Evolutionary conservation across 305 asterid species (phyloP), one percentile per base, ranked within the genome.

Genomic region (Withania somnifera): DNA sequence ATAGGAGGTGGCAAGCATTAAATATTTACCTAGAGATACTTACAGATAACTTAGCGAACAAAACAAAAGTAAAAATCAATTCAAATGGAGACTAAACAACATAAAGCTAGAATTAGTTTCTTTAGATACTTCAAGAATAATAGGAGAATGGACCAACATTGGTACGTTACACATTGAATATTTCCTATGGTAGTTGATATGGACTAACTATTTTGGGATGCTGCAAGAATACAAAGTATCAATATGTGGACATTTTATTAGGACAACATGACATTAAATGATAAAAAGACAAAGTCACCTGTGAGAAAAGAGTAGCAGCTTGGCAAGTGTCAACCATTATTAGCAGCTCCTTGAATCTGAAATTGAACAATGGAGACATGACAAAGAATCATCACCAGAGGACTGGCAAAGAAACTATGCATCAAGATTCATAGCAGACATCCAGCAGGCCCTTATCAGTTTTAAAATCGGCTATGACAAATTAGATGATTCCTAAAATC

Each of bases 301-400:
- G 98, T 84, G 94, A 90, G 90, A 97, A 97, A 56, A 93, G 97
- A 52, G 98, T 97, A 83, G 98, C 98, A 32, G 98, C 99, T 89
- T 97, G 99, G 88, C 99, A 97, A 83, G 99, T 97, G 85, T 97
- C 99, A 63, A 93, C 98, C 99, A 96, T 94, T 78, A 96, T 96
- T 87, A 96, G 85, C 90, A 96, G 92, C 91, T 94, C 99, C 91
- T 96, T 94, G 85, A 96, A 96, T 89, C 99, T 94, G 93, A 76
- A 86, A 84, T 61, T 42, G 51, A 84, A 84, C 13, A 79, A 86
- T 77, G 53, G 79, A 86, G 81, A 84, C 28, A 67, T 38, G 36
- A 71, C 15, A 26, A 82, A 60, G 75, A 69, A 83, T 54, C 54
- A 85, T 80, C 32, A 51, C 32, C 32, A 53, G 40, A 75, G 79